These are phyloP conservation scores for Cryptococcus hybrid DNA, from an alignment of 1,284 basidiomycete species.

Conservation along the genomic window DNA sequence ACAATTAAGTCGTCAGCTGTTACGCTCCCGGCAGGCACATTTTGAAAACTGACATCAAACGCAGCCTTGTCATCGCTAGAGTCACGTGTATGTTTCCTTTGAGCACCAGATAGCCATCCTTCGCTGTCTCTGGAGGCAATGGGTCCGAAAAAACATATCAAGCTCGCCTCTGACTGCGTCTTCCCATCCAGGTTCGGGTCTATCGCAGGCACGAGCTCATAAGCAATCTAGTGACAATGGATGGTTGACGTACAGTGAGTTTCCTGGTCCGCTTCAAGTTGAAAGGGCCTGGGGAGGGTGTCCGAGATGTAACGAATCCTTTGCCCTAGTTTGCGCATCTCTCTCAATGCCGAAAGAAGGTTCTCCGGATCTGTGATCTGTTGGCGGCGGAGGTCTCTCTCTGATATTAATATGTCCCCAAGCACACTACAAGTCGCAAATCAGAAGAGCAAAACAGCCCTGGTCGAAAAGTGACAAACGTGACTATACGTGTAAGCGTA, in stretches of 20 bases:
- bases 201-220: neutral
- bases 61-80: conserved; percentile 24
- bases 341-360: conserved; percentile 12
- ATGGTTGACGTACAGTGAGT: neutral
- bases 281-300: conserved; percentile 14
- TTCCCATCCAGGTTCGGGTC: conserved; percentile 30
- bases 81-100: conserved; percentile 33
- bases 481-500: conserved; percentile 19
- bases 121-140: conserved; percentile 21
- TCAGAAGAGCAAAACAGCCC: neutral
- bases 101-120: conserved; percentile 27
- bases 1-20: neutral
- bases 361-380: conserved; percentile 22
- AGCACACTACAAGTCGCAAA: conserved; percentile 10
- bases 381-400: conserved; percentile 19
- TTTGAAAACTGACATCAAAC: conserved; percentile 18
- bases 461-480: conserved; percentile 6
- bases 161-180: conserved; percentile 24
- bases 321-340: conserved; percentile 17
- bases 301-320: conserved; percentile 16
- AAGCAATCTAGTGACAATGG: conserved; percentile 10
- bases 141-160: conserved; percentile 24
- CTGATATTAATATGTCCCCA: conserved; percentile 24
- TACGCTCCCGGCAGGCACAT: no score
- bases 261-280: conserved; percentile 13